Percentiles rank a stretch among this genome's conserved stretches.
These are phyloP conservation scores for Artemisia tridentata DNA, from an alignment of 129 eudicot genomes.

Conservation along the genomic window DNA sequence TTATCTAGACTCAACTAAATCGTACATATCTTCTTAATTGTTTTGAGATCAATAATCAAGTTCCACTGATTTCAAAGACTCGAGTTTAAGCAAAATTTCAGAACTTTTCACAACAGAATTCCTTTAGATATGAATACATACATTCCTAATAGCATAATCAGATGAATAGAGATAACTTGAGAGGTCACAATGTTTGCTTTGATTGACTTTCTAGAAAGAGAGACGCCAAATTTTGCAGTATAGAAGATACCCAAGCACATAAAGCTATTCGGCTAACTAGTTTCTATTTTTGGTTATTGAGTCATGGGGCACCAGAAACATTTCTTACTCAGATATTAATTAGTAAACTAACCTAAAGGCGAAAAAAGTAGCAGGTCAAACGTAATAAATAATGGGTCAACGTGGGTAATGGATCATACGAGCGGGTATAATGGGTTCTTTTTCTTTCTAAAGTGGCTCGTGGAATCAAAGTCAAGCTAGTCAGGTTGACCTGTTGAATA, in stretches of 20 bases:
- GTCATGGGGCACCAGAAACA: no score
- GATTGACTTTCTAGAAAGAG: background rate
- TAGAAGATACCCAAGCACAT: no score
- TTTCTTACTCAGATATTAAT: no score
- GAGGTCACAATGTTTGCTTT: background rate
- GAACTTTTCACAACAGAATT: background rate
- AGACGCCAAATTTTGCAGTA: background rate
- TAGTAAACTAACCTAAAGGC: background rate
- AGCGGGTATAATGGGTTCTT: background rate
- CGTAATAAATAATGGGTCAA: no score
- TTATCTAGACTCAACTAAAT: background rate
- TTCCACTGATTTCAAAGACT: background rate
- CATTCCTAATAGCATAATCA: background rate
- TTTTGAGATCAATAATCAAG: slow-evolving; percentile 1
- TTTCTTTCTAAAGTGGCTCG: background rate
- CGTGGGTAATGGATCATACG: background rate
- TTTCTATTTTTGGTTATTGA: no score
- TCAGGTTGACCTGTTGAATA: no score
- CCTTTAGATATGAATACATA: background rate
- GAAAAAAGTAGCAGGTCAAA: background rate
- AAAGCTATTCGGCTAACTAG: no score
- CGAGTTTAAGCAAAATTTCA: background rate
- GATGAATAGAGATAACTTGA: background rate
- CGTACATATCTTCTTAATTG: background rate
- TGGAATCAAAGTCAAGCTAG: background rate